A percentile compares a stretch with the other conserved stretches of the same genome.
Conservation (phyloP, 331 rosid genomes). For the Malus hybrid region DNA sequence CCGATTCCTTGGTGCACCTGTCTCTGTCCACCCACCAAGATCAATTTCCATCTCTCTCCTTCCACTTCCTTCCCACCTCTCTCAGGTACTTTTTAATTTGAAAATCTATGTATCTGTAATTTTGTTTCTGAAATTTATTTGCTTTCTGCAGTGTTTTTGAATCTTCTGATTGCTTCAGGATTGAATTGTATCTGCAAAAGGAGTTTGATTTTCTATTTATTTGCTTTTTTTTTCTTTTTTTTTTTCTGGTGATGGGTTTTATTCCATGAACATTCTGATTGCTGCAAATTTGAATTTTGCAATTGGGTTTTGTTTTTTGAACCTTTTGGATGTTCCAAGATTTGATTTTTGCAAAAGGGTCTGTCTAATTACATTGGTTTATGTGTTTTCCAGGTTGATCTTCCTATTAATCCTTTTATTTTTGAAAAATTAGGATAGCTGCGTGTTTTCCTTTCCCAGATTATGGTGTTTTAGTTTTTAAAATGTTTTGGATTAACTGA, state of each 20-base stretch:
- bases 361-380: conserved; percentile 6
- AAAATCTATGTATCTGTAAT: not conserved
- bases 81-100: not conserved
- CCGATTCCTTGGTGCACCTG: conserved; percentile 7
- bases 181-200: not conserved
- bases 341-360: conserved; percentile 9
- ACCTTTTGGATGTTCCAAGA: not conserved
- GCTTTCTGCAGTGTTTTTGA: conserved; percentile 12
- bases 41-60: conserved; percentile 9
- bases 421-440: not conserved
- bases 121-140: not conserved
- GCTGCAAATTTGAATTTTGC: not conserved
- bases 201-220: not conserved
- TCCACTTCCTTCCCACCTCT: not conserved
- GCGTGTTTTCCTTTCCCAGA: not conserved
- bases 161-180: conserved; percentile 9
- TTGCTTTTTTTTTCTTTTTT: not conserved
- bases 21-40: not conserved
- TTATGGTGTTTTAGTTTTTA: not conserved
- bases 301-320: conserved; percentile 22
- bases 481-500: not conserved
- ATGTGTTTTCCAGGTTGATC: conserved; percentile 1
- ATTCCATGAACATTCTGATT: conserved; percentile 15
- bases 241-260: not conserved
- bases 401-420: not conserved